Conservation (phyloP, 31 red algal genomes). For the Asparagopsis taxiformis region DNA sequence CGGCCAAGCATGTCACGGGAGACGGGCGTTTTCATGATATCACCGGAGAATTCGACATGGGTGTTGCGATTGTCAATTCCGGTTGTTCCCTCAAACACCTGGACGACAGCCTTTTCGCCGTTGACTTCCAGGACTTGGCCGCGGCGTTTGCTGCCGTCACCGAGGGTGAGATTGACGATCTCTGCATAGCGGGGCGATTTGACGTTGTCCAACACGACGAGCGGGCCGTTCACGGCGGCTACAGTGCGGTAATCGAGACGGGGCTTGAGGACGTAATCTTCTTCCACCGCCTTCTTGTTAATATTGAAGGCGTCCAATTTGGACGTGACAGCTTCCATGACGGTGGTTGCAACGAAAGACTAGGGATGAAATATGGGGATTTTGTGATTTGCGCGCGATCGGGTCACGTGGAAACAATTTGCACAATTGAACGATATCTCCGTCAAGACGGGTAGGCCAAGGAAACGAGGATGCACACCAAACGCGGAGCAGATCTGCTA, state of each 20-base stretch:
- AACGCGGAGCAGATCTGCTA: too few relatives aligned
- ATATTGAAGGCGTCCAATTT: slow-evolving; percentile 52
- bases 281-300: slow-evolving; percentile 37
- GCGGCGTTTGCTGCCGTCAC: slow-evolving; percentile 83
- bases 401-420: too few relatives aligned
- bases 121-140: slow-evolving; percentile 93
- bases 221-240: slow-evolving; percentile 92
- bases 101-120: slow-evolving; percentile 91
- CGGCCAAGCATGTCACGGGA: slow-evolving; percentile 93
- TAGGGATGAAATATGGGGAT: neutral
- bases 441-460: too few relatives aligned
- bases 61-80: slow-evolving; percentile 94
- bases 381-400: too few relatives aligned
- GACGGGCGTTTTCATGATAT: slow-evolving; percentile 84
- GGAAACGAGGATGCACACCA: too few relatives aligned
- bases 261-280: slow-evolving; percentile 83
- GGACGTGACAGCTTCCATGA: slow-evolving; percentile 24
- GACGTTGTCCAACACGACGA: slow-evolving; percentile 92
- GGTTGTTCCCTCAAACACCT: slow-evolving; percentile 98
- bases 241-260: slow-evolving; percentile 92
- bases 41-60: slow-evolving; percentile 82
- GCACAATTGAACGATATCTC: too few relatives aligned
- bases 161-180: slow-evolving; percentile 93
- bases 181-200: slow-evolving; percentile 88
- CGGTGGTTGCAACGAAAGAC: neutral